Conservation (phyloP, 495 filamentous ascomycete species). For the Pseudomonodictys pantanalensis region DNA sequence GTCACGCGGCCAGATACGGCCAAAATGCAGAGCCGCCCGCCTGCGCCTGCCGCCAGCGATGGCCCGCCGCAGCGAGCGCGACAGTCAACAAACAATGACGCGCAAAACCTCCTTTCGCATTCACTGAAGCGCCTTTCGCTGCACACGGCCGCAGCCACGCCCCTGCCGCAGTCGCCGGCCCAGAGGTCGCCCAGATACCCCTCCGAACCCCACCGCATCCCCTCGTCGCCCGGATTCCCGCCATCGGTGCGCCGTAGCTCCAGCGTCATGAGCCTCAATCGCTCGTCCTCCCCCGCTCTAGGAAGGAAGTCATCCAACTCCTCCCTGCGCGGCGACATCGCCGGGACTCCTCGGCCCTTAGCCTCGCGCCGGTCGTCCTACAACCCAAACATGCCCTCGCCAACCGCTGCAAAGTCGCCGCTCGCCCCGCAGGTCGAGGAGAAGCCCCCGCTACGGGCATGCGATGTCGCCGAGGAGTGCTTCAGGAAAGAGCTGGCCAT, state of each 20-base stretch:
- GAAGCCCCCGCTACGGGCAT: conserved; percentile 55
- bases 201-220: conserved; percentile 13
- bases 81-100: conserved; percentile 34
- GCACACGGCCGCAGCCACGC: conserved; percentile 44
- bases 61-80: conserved; percentile 1
- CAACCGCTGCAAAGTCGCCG: conserved; percentile 39
- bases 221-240: conserved; percentile 39
- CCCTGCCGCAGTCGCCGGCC: conserved; percentile 47
- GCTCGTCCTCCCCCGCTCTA: conserved; percentile 39
- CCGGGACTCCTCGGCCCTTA: conserved; percentile 38
- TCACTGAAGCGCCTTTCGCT: conserved; percentile 51
- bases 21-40: conserved; percentile 11
- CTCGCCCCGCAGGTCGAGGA: conserved; percentile 42
- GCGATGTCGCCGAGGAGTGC: conserved; percentile 64
- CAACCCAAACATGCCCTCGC: conserved; percentile 45
- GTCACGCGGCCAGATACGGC: conserved; percentile 5
- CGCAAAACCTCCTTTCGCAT: conserved; percentile 39
- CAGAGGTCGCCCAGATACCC: conserved; percentile 21
- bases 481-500: conserved; percentile 66
- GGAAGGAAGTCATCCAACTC: conserved; percentile 54
- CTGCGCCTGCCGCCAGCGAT: neutral
- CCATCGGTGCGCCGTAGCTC: conserved; percentile 47
- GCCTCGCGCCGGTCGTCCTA: conserved; percentile 52
- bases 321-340: conserved; percentile 48
- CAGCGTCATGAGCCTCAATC: conserved; percentile 45